Evolutionary conservation across 345 rosid species (phyloP), one percentile per base, ranked within the genome.

Genomic region (Corchorus capsularis): DNA sequence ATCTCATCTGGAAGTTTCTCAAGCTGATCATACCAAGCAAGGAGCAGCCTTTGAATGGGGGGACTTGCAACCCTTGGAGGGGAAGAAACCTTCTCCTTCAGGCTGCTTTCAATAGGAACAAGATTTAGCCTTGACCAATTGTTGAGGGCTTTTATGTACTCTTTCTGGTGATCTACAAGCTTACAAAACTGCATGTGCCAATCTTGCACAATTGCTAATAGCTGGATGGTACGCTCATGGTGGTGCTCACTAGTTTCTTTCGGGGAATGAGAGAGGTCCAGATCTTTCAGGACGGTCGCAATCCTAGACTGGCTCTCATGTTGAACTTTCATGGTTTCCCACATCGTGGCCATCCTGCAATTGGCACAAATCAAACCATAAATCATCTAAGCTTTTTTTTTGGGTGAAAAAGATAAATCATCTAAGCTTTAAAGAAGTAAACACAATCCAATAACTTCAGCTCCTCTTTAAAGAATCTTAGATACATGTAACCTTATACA

Each of bases 11-110:
- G 89, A 65, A 94, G 93, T 46, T 76, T 86, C 32, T 79, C 89
- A 66, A 96, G 80, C 32, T 56, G 65, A 39, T 90, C 95, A 73
- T 82, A 76, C 99, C 99, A 96, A 41, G 85, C 85, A 7, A 65
- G 45, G 43, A 96, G 87, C 14, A 96, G 97, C 17, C 47, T 74
- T 78, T 79, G 91, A 61, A 96, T 91, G 3, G 90, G 89, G 2
- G 99, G 96, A 43, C 62, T 86, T 15, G 86, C 87, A 27, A 84
- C 70, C 79, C 99, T 83, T 17, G 90, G 91, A 5, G 98, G 99
- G 1, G 97, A 96, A 67, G 98, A 96, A 63, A 90, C 97, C 82
- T 91, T 92, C 88, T 96, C 99, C 74, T 82, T 91, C 79, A 88
- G 81, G 52, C 78, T 96, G 90, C 97, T 93, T 78, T 93, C 99